Evolutionary conservation across 768 basidiomycete genomes (phyloP), one percentile per base, ranked within the genome.

Genomic region (Russula emetica): DNA sequence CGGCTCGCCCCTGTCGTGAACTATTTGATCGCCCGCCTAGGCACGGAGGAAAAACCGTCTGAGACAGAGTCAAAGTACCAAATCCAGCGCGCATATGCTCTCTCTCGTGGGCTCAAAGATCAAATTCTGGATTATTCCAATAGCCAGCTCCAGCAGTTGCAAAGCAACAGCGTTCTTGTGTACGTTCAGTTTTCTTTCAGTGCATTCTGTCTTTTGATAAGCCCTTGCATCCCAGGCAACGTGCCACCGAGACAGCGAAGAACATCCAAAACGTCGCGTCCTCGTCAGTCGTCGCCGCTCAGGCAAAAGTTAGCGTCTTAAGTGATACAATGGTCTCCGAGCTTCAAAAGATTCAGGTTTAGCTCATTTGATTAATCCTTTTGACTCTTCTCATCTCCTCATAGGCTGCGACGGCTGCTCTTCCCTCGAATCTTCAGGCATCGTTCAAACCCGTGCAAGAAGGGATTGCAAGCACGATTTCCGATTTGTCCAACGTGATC

Each of bases 1-100:
- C 78, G 80, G 68, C 83, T 92, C 69, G 73, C 87, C n/a, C 90
- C 91, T 49, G 76, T 92, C 55, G 83, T 93, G 38, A 83, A 92
- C 71, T 85, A 83, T 69, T 77, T 92, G 60, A 85, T 63, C 47
- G 60, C 50, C 61, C 74, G 26, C 77, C 75, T 81, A 59, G 81
- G 82, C 72, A 77, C 74, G 52, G 76, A 83, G 54, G 79, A 80
- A 38, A 78, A 77, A 20, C 76, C 82, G 34, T 76, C 77, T 6
- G 75, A 81, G 13, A 77, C 79, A 13, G 82, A 85, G 67, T 76
- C 80, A 51, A 82, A 88, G 72, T 89, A 84, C 69, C 91, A 92
- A 75, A 89, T 90, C 70, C 88, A 90, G 72, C 88, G 90, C 53
- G 88, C 82, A 52, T 78, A 83, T 65, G 78, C 79, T 42, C 81